Conservation (phyloP, 352 stramenopile species). For the Phytophthora colocasiae region DNA sequence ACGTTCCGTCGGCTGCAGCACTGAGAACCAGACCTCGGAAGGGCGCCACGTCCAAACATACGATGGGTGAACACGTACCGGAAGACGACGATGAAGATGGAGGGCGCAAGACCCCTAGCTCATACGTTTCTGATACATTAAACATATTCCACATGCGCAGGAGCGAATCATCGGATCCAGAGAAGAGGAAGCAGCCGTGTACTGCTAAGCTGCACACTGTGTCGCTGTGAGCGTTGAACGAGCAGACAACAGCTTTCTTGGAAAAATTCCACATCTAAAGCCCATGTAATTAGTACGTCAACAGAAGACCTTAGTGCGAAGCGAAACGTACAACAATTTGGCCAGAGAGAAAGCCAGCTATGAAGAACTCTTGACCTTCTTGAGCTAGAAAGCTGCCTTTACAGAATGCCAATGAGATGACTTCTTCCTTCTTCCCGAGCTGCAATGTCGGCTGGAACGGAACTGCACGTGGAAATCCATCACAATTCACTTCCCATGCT, state of each 20-base stretch:
- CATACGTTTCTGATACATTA: conserved; percentile 52
- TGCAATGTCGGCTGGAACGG: conserved; percentile 28
- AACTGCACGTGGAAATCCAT: conserved; percentile 35
- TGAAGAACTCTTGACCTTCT: conserved; percentile 60
- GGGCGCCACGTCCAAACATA: conserved; percentile 57
- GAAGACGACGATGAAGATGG: conserved; percentile 45
- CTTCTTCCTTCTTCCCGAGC: conserved; percentile 50
- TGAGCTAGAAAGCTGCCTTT: conserved; percentile 50
- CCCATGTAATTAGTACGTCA: background rate
- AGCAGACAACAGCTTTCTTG: conserved; percentile 49
- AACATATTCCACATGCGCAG: conserved; percentile 78
- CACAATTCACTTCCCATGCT: conserved; percentile 61
- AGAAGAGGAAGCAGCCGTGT: conserved; percentile 82
- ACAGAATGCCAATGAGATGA: conserved; percentile 63
- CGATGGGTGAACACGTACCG: conserved; percentile 50
- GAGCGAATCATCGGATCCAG: conserved; percentile 68
- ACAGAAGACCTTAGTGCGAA: background rate
- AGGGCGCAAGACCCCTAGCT: conserved; percentile 56
- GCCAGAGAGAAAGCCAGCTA: conserved; percentile 58
- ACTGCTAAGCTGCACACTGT: conserved; percentile 55
- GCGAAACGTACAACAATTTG: conserved; percentile 46
- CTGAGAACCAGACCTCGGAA: conserved; percentile 50
- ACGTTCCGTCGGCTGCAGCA: conserved; percentile 56
- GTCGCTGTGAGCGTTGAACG: conserved; percentile 65
- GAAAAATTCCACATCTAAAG: conserved; percentile 64